phyloP scores from a whole-genome alignment of 208 protist species.

The Leishmania gerbilli region DNA sequence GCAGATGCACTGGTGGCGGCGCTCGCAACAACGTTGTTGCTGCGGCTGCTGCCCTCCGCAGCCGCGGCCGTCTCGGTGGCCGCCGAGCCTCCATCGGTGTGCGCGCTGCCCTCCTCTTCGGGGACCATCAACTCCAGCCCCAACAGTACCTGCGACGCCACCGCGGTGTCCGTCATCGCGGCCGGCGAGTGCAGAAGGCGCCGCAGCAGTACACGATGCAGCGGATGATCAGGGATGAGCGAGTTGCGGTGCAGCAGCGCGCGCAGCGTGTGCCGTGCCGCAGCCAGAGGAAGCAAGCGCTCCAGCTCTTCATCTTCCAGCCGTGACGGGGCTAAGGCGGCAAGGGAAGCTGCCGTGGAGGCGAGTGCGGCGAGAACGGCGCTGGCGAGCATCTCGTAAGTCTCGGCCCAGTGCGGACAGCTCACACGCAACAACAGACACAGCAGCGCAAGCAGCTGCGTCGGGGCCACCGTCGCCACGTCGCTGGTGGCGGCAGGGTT shows the following conservation, averaged over 20 bases:
- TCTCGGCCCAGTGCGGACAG: slow-evolving; percentile 49
- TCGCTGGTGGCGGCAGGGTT: background rate
- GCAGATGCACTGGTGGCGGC: background rate
- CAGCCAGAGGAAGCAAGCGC: slow-evolving; percentile 6
- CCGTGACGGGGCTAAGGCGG: background rate
- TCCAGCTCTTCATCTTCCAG: slow-evolving; percentile 8
- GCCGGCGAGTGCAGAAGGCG: slow-evolving; percentile 46
- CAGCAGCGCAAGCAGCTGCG: slow-evolving; percentile 23
- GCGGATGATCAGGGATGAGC: slow-evolving; percentile 61
- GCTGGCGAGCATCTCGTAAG: slow-evolving; percentile 51
- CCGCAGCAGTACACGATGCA: slow-evolving; percentile 54
- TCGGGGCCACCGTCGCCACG: background rate
- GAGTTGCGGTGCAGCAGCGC: slow-evolving; percentile 56
- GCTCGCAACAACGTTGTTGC: background rate
- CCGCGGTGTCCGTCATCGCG: slow-evolving; percentile 32
- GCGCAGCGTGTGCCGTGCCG: slow-evolving; percentile 30
- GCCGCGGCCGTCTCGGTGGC: background rate
- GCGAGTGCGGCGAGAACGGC: slow-evolving; percentile 25
- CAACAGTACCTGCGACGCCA: slow-evolving; percentile 35
- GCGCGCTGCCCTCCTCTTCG: background rate
- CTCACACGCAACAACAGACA: slow-evolving; percentile 42
- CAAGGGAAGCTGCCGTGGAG: background rate
- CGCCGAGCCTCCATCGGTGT: background rate
- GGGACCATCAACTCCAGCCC: slow-evolving; percentile 34
- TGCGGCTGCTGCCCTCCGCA: background rate